Base-by-base conservation (phyloP, 306 rosid species). In the Echinosophora koreensis region DNA sequence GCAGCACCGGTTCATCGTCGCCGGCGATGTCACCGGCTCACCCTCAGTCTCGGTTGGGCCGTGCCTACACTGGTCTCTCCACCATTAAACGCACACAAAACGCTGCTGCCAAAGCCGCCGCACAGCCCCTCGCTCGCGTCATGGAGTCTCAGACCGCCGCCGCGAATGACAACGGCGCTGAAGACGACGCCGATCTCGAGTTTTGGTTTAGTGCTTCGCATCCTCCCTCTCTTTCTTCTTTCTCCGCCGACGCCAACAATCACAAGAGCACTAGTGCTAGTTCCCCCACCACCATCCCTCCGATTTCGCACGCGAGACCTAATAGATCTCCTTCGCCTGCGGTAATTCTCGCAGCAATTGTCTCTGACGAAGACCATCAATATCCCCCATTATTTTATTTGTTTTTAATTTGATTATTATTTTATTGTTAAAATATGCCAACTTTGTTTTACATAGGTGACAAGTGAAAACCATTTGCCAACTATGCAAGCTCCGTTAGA, bases 81-180 rank as follows among this genome's bases (percentile, higher is more conserved):
- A 87, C 94, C 79, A 78, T 93, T 86, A 93, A 91, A 76, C 92
- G 98, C 17, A 87, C 93, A 3, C 98, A 93, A 66, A 92, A 96
- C 89, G 85, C 85, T 1, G 99, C 99, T 16, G 98, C 99, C 65
- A 96, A 89, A 81, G 90, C 88, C 34, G 99, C 99, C 4, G 97
- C 99, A 4, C 96, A 91, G 84, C 96, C 97, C 9, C 89, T 96
- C 10, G 99, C 99, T 57, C 91, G 90, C 83, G 99, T 90, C 66
- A 96, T 96, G 99, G 99, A 98, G n/a, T 82, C 93, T 61, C 97
- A 85, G 84, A 57, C 88, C 38, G 69, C 79, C 6, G 79, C 83
- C 8, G 91, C 88, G 6, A 93, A 88, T 1, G 97, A 81, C 12
- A 82, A 64, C 7, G 72, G 68, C 79, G 16, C 59, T n/a, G n/a